A percentile compares a stretch with the other conserved stretches of the same genome.
phyloP scores from a whole-genome alignment of 441 rosid genomes.

The Daphne laureola region DNA sequence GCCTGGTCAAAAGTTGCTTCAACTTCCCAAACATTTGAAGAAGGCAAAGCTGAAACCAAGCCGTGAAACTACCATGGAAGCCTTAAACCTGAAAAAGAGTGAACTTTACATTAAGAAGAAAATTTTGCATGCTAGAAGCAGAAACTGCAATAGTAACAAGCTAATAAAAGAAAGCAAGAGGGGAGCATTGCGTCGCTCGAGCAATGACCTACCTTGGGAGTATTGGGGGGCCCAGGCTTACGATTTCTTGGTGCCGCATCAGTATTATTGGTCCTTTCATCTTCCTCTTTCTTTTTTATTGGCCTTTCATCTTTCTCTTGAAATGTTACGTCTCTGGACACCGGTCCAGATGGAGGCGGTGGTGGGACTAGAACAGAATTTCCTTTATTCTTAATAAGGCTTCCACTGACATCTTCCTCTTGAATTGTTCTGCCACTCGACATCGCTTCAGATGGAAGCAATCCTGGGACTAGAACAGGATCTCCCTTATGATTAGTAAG shows the following conservation, averaged over 20 bases:
- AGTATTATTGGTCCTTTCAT: constrained; percentile 8
- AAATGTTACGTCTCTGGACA: background rate
- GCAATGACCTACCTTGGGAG: constrained; percentile 72
- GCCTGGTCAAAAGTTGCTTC: background rate
- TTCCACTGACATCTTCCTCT: constrained; percentile 17
- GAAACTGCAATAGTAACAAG: background rate
- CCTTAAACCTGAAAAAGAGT: background rate
- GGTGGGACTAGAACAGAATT: constrained; percentile 62
- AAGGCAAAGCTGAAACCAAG: constrained; percentile 10
- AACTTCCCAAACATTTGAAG: constrained; percentile 1
- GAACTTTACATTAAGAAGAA: too few species aligned
- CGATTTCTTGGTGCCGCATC: constrained; percentile 20
- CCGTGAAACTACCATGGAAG: background rate
- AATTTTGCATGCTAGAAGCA: constrained; percentile 6
- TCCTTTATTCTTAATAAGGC: constrained; percentile 17
- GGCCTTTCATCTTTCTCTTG: background rate
- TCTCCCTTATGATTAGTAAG: constrained; percentile 19
- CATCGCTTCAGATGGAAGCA: constrained; percentile 21
- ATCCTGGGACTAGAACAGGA: constrained; percentile 65
- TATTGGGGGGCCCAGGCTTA: constrained; percentile 21
- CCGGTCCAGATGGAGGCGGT: constrained; percentile 23
- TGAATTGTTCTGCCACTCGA: constrained; percentile 4
- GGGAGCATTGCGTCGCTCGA: constrained; percentile 26
- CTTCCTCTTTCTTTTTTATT: constrained; percentile 6
- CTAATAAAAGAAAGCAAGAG: constrained; percentile 9